phyloP scores from a whole-genome alignment of 371 early-diverging fungal genomes.

The Rhizomucor pusillus region DNA sequence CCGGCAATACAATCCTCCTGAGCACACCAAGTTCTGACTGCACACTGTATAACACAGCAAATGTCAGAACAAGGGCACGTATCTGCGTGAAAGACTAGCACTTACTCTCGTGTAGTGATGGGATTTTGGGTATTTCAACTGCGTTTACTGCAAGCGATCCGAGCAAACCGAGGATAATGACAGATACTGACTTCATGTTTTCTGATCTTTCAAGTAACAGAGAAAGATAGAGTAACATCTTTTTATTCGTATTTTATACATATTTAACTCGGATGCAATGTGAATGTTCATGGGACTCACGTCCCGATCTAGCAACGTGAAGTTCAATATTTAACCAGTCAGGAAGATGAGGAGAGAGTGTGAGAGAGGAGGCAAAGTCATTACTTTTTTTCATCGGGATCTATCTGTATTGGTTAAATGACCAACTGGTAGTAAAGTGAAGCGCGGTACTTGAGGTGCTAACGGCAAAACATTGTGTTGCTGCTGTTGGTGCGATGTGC shows the following conservation, averaged over 20 bases:
- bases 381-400: not conserved
- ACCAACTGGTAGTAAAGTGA: constrained; percentile 55
- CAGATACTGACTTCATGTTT: not conserved
- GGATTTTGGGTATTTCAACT: constrained; percentile 5
- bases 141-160: constrained; percentile 1
- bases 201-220: constrained; percentile 6
- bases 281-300: not conserved
- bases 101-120: constrained; percentile 16
- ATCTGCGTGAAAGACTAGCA: not conserved
- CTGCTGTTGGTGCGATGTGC: constrained; percentile 12
- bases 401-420: constrained; percentile 24
- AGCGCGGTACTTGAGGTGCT: constrained; percentile 46
- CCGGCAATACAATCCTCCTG: constrained; percentile 27
- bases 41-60: constrained; percentile 23
- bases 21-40: constrained; percentile 35
- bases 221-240: not conserved
- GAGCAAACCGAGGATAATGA: not conserved
- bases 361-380: not conserved
- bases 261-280: not conserved
- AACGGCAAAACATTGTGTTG: constrained; percentile 48
- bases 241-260: not conserved
- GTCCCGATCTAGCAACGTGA: not conserved
- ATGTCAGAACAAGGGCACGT: not conserved
- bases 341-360: no score
- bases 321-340: constrained; percentile 8